These are phyloP conservation scores for Trifolium fragiferum DNA, from an alignment of 306 rosid genomes.

Conservation along the genomic window DNA sequence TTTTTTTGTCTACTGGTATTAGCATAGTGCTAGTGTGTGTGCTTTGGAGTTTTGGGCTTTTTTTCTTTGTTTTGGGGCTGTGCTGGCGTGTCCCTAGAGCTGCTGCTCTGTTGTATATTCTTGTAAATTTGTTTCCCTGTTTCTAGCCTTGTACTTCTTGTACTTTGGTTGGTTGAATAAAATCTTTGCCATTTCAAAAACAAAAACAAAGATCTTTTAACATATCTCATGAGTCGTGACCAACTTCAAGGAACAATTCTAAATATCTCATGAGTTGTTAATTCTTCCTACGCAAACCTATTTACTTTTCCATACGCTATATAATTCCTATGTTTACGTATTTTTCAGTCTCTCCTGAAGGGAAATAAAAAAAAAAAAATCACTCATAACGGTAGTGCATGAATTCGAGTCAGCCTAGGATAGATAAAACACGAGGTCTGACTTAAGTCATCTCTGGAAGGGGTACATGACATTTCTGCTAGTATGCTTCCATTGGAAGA, in stretches of 20 bases:
- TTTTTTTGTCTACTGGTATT: no score
- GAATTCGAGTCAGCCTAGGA: background rate
- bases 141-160: no score
- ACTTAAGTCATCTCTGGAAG: background rate
- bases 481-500: background rate
- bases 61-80: no score
- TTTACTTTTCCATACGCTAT: background rate
- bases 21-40: no score
- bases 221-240: background rate
- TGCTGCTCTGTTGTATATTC: no score
- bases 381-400: background rate
- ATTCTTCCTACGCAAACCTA: background rate
- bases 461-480: background rate
- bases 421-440: background rate
- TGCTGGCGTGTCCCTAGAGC: no score
- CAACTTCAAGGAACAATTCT: background rate
- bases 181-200: no score
- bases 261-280: background rate
- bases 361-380: background rate
- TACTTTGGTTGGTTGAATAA: no score
- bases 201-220: background rate
- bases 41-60: no score
- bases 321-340: background rate
- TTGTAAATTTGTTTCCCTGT: no score
- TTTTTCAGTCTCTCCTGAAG: background rate